Conservation (phyloP, 2,329 filamentous ascomycete species). For the Aspergillus arachidicola region DNA sequence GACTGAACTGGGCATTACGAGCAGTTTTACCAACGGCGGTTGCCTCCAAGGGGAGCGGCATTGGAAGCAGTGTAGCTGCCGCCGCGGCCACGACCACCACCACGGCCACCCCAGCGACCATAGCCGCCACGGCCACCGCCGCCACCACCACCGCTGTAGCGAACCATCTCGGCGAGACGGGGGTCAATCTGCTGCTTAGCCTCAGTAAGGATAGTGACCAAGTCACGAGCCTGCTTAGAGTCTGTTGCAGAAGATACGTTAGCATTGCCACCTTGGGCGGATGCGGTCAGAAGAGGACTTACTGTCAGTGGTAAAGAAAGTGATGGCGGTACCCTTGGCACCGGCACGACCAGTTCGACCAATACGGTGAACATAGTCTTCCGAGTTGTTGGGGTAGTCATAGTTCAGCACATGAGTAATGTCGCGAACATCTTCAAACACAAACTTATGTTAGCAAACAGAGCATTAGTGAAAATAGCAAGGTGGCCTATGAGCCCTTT, state of each 20-base stretch:
- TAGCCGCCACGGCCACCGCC: slow-evolving; percentile 67
- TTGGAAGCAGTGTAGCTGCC: slow-evolving; percentile 61
- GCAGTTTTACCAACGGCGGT: slow-evolving; percentile 58
- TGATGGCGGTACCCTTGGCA: slow-evolving; percentile 93
- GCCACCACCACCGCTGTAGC: slow-evolving; percentile 84
- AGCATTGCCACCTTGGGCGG: slow-evolving; percentile 2
- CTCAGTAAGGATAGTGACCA: slow-evolving; percentile 88
- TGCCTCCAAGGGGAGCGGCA: slow-evolving; percentile 58
- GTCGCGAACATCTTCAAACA: slow-evolving; percentile 95
- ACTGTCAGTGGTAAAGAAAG: slow-evolving; percentile 99
- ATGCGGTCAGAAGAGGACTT: slow-evolving; percentile 51
- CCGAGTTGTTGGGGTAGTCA: slow-evolving; percentile 95
- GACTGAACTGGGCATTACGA: slow-evolving; percentile 24
- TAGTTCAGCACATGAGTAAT: slow-evolving; percentile 99
- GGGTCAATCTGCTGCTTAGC: slow-evolving; percentile 98
- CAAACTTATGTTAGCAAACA: slow-evolving; percentile 74
- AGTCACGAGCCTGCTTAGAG: slow-evolving; percentile 93
- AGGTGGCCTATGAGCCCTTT: slow-evolving; percentile 54
- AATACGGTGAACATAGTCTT: slow-evolving; percentile 71
- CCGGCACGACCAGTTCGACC: slow-evolving; percentile 73
- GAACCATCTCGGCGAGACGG: slow-evolving; percentile 91
- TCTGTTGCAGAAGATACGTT: slow-evolving; percentile 53
- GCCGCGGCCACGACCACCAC: slow-evolving; percentile 55
- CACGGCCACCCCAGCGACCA: slow-evolving; percentile 62
- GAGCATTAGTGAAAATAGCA: slow-evolving; percentile 51